These are phyloP conservation scores for Pontederia paniculata DNA, from an alignment of 176 grass and related monocot species.

Conservation along the genomic window DNA sequence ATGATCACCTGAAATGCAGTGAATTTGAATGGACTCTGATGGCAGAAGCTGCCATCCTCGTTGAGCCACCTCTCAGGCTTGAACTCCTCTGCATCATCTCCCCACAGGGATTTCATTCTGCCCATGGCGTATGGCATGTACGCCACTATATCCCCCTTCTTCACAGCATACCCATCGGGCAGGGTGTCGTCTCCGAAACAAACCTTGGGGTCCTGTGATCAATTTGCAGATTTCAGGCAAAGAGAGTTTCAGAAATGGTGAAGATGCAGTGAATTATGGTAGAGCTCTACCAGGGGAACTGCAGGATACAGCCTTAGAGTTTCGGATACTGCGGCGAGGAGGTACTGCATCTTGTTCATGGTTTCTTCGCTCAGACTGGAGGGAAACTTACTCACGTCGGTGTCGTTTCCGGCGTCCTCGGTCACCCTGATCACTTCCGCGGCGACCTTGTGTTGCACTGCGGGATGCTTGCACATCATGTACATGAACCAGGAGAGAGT, in stretches of 20 bases:
- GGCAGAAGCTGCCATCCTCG: slow-evolving; percentile 23
- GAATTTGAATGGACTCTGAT: slow-evolving; percentile 56
- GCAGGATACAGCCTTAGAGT: slow-evolving; percentile 51
- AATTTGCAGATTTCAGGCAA: too few relatives aligned
- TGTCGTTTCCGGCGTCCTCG: neutral
- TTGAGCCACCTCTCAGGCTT: slow-evolving; percentile 60
- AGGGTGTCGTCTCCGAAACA: slow-evolving; percentile 47
- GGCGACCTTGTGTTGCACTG: slow-evolving; percentile 32
- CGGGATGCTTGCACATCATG: slow-evolving; percentile 54
- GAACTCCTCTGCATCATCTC: slow-evolving; percentile 36
- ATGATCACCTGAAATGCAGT: slow-evolving; percentile 42
- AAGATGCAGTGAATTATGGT: neutral
- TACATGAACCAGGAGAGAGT: slow-evolving; percentile 52
- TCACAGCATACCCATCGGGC: slow-evolving; percentile 35
- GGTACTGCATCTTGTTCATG: slow-evolving; percentile 57
- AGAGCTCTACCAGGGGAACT: slow-evolving; percentile 30
- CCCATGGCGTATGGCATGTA: slow-evolving; percentile 66
- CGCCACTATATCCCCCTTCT: slow-evolving; percentile 48
- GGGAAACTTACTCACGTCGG: slow-evolving; percentile 28
- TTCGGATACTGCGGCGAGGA: slow-evolving; percentile 47
- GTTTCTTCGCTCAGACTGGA: slow-evolving; percentile 38
- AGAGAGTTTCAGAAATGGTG: neutral
- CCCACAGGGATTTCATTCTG: slow-evolving; percentile 59
- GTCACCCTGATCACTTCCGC: slow-evolving; percentile 23
- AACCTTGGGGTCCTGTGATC: slow-evolving; percentile 45